Conservation (phyloP, 352 stramenopile species). For the Ophiocytium majus region DNA sequence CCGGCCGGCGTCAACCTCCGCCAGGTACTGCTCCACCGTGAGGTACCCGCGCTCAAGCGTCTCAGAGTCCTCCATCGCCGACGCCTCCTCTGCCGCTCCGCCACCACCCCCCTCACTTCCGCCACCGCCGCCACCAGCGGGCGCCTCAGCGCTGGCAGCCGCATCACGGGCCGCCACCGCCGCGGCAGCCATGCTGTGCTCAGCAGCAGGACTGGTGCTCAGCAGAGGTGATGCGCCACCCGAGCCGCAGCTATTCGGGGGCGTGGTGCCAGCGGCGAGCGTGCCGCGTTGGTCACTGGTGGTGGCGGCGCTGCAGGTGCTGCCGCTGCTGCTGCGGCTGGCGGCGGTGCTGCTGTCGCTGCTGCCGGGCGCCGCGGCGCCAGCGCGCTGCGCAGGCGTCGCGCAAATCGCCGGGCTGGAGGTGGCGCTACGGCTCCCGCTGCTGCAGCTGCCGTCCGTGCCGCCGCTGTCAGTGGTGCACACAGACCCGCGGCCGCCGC, state of each 20-base stretch:
- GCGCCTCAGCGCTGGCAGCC: not conserved
- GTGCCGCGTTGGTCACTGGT: not conserved
- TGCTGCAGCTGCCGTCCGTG: not conserved
- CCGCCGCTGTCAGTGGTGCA: not conserved
- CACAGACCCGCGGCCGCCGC: not conserved
- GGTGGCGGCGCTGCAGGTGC: too few species aligned
- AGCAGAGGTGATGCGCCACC: too few species aligned
- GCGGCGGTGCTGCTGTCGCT: not conserved
- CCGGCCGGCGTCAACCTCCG: not conserved
- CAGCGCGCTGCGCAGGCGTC: too few species aligned
- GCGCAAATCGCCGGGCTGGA: too few species aligned
- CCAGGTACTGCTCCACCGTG: not conserved
- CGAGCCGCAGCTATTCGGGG: not conserved
- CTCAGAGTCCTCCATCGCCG: not conserved
- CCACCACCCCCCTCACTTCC: not conserved
- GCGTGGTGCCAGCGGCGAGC: not conserved
- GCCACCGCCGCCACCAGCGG: not conserved
- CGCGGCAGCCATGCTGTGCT: not conserved
- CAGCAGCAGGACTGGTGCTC: too few species aligned
- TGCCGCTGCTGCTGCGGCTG: not conserved
- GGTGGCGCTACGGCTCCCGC: too few species aligned
- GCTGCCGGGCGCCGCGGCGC: too few species aligned
- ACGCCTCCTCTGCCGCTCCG: not conserved
- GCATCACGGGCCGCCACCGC: not conserved
- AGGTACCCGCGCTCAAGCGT: constrained; percentile 8